Evolutionary conservation across 805 yeast species (phyloP).

Genomic region (Starmerella potacharoeniae): DNA sequence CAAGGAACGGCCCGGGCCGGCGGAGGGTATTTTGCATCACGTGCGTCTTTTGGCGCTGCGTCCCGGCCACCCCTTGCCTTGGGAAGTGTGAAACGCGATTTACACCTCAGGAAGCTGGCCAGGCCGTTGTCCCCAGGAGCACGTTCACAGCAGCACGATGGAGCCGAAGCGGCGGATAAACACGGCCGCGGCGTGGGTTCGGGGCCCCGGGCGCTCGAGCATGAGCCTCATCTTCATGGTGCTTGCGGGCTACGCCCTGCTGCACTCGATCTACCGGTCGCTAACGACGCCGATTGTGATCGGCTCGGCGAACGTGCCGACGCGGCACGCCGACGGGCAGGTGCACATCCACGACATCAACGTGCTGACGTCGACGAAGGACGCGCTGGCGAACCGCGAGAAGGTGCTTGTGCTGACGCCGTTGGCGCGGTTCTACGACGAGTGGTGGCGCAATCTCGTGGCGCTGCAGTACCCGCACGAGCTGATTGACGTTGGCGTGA

Average conservation of each 20-base stretch:
- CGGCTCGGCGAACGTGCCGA: constrained; percentile 23
- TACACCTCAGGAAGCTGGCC: background rate
- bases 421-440: constrained; percentile 71
- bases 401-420: constrained; percentile 82
- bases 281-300: constrained; percentile 15
- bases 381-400: constrained; percentile 66
- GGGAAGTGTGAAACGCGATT: background rate
- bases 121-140: background rate
- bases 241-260: constrained; percentile 8
- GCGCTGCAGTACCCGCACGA: constrained; percentile 72
- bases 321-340: constrained; percentile 21
- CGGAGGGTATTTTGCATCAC: too few relatives aligned
- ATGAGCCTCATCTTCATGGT: constrained; percentile 21
- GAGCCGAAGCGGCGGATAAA: constrained; percentile 14
- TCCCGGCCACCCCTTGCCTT: background rate
- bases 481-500: constrained; percentile 79
- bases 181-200: constrained; percentile 5
- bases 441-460: constrained; percentile 78
- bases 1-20: too few relatives aligned
- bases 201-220: constrained; percentile 22
- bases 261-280: constrained; percentile 14
- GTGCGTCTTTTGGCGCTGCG: too few relatives aligned
- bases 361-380: constrained; percentile 55
- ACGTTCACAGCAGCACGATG: constrained; percentile 5
- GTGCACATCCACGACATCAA: constrained; percentile 44